These are phyloP conservation scores for Tricholoma hemisulphureum DNA, from an alignment of 768 basidiomycete genomes.

Conservation along the genomic window DNA sequence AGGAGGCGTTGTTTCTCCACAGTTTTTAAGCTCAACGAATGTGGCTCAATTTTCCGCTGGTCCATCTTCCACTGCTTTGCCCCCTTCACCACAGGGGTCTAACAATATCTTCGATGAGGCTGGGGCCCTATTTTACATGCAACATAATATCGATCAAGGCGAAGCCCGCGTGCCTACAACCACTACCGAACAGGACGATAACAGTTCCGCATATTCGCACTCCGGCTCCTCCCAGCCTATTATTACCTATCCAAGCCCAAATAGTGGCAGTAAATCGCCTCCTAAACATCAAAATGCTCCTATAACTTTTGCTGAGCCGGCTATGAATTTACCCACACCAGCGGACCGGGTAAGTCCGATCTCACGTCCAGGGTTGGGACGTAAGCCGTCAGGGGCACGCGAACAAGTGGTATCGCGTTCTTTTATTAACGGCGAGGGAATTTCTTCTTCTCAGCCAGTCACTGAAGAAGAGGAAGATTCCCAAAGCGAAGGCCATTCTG, in stretches of 20 bases:
- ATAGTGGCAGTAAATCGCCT: constrained; percentile 13
- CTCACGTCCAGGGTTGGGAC: constrained; percentile 48
- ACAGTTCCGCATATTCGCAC: constrained; percentile 23
- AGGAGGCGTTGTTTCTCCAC: constrained; percentile 7
- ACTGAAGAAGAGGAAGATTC: constrained; percentile 34
- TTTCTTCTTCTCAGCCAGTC: constrained; percentile 39
- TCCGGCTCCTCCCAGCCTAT: constrained; percentile 4
- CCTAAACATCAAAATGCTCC: constrained; percentile 37
- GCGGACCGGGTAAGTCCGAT: constrained; percentile 32
- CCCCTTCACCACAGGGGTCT: constrained; percentile 17
- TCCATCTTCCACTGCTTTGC: constrained; percentile 7
- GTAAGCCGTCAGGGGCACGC: constrained; percentile 85
- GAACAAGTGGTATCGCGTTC: constrained; percentile 51
- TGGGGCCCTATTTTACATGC: constrained; percentile 70
- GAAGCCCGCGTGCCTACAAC: constrained; percentile 40
- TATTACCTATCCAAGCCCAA: constrained; percentile 6
- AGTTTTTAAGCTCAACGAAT: constrained; percentile 17
- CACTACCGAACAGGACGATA: constrained; percentile 43
- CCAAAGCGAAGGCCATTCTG: constrained; percentile 23
- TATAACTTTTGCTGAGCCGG: constrained; percentile 34
- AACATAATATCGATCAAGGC: constrained; percentile 26
- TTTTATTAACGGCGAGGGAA: constrained; percentile 39
- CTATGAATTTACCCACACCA: constrained; percentile 17
- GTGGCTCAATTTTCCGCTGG: constrained; percentile 14
- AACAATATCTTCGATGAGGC: constrained; percentile 51